Percentiles rank a stretch among this genome's conserved stretches.
Conservation (phyloP, 2,329 filamentous ascomycete genomes). For the Ophiostoma sp. region DNA sequence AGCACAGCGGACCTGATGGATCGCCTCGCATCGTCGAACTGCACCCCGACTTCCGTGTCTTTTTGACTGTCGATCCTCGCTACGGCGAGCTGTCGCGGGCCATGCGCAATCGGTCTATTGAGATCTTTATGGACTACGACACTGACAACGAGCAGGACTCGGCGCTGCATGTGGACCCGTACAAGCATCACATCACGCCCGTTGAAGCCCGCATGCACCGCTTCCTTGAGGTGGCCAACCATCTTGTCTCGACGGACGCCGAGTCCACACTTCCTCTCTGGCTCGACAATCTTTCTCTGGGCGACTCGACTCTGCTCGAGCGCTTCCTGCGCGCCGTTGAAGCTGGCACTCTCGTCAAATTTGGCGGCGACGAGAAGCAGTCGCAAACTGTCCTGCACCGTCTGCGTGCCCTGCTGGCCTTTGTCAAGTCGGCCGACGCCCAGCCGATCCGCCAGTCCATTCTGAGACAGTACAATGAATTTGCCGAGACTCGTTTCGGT, state of each 20-base stretch:
- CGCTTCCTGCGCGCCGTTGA: conserved; percentile 28
- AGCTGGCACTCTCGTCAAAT: neutral
- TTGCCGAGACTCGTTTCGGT: neutral
- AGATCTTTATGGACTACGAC: conserved; percentile 69
- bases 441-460: conserved; percentile 40
- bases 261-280: conserved; percentile 41
- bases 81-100: conserved; percentile 93
- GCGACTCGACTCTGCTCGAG: conserved; percentile 45
- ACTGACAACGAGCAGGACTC: conserved; percentile 31
- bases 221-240: conserved; percentile 44
- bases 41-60: conserved; percentile 85
- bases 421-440: conserved; percentile 37
- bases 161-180: conserved; percentile 37
- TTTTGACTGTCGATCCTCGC: conserved; percentile 87
- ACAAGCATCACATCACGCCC: conserved; percentile 45
- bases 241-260: conserved; percentile 33
- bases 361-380: neutral
- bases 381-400: conserved; percentile 11
- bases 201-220: conserved; percentile 54
- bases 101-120: conserved; percentile 93
- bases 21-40: conserved; percentile 77
- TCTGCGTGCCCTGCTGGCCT: conserved; percentile 30
- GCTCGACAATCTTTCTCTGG: conserved; percentile 50
- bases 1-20: conserved; percentile 82
- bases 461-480: conserved; percentile 33